A percentile compares a stretch with the other conserved stretches of the same genome.
Conservation (phyloP, 352 stramenopile species). For the Stramenopiles sp. region DNA sequence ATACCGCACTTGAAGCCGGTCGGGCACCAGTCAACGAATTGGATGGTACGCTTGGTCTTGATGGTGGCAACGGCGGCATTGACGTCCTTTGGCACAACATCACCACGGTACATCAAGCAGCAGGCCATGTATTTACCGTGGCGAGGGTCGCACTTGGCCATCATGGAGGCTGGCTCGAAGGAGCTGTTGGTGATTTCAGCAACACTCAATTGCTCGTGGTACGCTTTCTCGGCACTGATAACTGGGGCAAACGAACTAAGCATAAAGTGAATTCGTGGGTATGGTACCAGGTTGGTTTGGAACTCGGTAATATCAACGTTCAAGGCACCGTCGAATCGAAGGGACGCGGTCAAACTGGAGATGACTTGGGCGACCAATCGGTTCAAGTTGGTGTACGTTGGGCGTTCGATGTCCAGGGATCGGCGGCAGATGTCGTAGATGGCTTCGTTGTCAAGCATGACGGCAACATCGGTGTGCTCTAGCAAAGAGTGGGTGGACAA, state of each 20-base stretch:
- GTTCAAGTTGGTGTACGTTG: constrained; percentile 98
- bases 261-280: constrained; percentile 98
- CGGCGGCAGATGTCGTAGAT: constrained; percentile 89
- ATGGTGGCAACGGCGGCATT: constrained; percentile 91
- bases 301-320: constrained; percentile 99
- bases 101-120: constrained; percentile 92
- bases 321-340: constrained; percentile 90
- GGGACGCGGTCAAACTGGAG: constrained; percentile 92
- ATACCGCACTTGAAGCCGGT: constrained; percentile 98
- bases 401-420: constrained; percentile 87
- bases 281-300: constrained; percentile 96
- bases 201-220: constrained; percentile 88
- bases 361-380: constrained; percentile 86
- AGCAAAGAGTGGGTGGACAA: constrained; percentile 82
- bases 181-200: constrained; percentile 94
- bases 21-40: constrained; percentile 98
- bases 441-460: constrained; percentile 92
- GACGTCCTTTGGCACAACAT: constrained; percentile 70
- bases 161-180: constrained; percentile 93
- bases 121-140: constrained; percentile 98
- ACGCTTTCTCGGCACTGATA: constrained; percentile 90
- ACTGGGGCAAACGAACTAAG: constrained; percentile 92
- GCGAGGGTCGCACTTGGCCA: constrained; percentile 96
- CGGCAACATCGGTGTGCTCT: constrained; percentile 85
- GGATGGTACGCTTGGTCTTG: constrained; percentile 97